Evolutionary conservation across 345 rosid genomes (phyloP).

Genomic region (Cardamine occulta): DNA sequence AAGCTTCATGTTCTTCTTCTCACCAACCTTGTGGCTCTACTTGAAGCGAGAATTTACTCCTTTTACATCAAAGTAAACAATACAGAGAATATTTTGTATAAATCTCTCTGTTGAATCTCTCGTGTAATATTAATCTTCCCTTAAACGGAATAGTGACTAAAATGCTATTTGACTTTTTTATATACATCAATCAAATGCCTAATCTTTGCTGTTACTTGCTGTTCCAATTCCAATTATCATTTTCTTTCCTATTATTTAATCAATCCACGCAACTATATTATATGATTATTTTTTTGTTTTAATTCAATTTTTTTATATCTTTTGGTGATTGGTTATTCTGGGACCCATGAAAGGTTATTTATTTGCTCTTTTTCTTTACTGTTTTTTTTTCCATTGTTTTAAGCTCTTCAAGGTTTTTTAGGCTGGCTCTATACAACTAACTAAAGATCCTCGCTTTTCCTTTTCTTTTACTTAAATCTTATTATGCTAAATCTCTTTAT

Average conservation of each 20-base stretch:
- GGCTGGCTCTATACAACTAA: slow-evolving; percentile 25
- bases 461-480: neutral
- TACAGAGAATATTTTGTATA: slow-evolving; percentile 4
- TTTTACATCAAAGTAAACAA: slow-evolving; percentile 26
- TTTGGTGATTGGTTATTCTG: slow-evolving; percentile 34
- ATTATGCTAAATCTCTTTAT: neutral
- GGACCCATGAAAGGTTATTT: slow-evolving; percentile 33
- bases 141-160: slow-evolving; percentile 19
- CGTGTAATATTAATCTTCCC: slow-evolving; percentile 19
- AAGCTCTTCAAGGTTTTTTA: neutral
- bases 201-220: slow-evolving; percentile 47
- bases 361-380: slow-evolving; percentile 29
- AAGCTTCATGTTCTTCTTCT: slow-evolving; percentile 26
- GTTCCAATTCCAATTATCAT: slow-evolving; percentile 33
- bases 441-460: slow-evolving; percentile 33
- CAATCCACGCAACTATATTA: slow-evolving; percentile 32
- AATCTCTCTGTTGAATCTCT: slow-evolving; percentile 12
- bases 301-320: slow-evolving; percentile 8
- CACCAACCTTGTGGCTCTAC: slow-evolving; percentile 26
- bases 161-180: slow-evolving; percentile 39
- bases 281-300: neutral
- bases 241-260: slow-evolving; percentile 1
- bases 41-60: slow-evolving; percentile 10
- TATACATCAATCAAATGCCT: slow-evolving; percentile 29
- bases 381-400: slow-evolving; percentile 22